Percentiles rank a stretch among this genome's conserved stretches.
phyloP scores from a whole-genome alignment of 345 rosid species.

The Murraya koenigii region DNA sequence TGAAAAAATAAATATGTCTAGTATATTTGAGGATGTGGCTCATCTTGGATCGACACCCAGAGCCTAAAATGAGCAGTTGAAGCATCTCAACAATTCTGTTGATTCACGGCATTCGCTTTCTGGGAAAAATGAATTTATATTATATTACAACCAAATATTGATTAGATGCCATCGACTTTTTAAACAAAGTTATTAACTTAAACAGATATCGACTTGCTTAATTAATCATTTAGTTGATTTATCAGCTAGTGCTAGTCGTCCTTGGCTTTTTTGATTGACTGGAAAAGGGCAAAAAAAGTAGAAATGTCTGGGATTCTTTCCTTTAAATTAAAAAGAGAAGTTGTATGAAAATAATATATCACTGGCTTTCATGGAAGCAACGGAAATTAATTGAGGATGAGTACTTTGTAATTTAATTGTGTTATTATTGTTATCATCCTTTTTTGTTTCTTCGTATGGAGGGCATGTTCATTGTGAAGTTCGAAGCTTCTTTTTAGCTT shows the following conservation, averaged over 20 bases:
- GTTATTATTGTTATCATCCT: background rate
- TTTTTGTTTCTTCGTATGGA: conserved; percentile 1
- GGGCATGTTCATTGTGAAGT: background rate
- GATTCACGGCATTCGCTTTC: background rate
- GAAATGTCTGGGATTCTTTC: background rate
- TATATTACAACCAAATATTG: background rate
- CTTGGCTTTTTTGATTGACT: background rate
- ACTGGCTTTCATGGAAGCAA: background rate
- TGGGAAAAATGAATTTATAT: background rate
- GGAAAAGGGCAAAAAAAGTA: background rate
- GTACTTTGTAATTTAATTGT: background rate
- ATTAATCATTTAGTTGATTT: background rate
- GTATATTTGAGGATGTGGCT: too few relatives aligned
- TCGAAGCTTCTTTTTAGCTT: background rate
- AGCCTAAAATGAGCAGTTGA: background rate
- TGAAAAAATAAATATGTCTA: too few relatives aligned
- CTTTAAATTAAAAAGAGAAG: background rate
- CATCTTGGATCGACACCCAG: too few relatives aligned
- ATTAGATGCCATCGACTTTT: background rate
- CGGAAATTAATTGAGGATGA: background rate
- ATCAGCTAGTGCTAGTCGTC: background rate
- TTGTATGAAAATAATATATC: too few relatives aligned
- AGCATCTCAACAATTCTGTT: background rate
- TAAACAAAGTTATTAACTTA: background rate
- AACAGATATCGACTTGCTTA: background rate